Percentiles rank a stretch among this genome's conserved stretches.
phyloP scores from a whole-genome alignment of 1,284 basidiomycete species.

The Tylopilus sp. region DNA sequence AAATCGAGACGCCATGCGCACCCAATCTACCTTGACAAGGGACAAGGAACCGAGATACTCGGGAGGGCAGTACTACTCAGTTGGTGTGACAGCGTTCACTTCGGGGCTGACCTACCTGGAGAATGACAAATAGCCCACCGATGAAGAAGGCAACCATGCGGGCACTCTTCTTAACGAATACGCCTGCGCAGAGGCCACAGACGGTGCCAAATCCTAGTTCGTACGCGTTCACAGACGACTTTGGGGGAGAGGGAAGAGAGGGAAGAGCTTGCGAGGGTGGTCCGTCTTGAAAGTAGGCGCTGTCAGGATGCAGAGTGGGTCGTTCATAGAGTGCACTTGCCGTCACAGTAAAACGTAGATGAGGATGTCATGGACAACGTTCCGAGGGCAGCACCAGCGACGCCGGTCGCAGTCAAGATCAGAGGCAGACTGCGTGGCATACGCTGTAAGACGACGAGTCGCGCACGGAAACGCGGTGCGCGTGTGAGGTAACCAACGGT shows the following conservation, averaged over 20 bases:
- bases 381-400: conserved; percentile 39
- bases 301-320: conserved; percentile 7
- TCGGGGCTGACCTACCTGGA: conserved; percentile 58
- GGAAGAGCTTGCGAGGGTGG: conserved; percentile 5
- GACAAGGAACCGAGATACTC: conserved; percentile 74
- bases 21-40: conserved; percentile 80
- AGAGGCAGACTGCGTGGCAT: conserved; percentile 11
- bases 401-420: conserved; percentile 25
- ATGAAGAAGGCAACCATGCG: conserved; percentile 78
- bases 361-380: conserved; percentile 26
- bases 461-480: not conserved
- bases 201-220: conserved; percentile 86
- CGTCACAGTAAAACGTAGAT: conserved; percentile 36
- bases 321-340: conserved; percentile 21
- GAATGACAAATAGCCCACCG: conserved; percentile 79
- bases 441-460: not conserved
- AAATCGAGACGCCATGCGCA: conserved; percentile 53
- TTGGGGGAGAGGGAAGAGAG: conserved; percentile 49
- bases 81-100: not conserved
- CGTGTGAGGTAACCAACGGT: not conserved
- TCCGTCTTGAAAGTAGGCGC: conserved; percentile 12
- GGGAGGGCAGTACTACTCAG: conserved; percentile 1
- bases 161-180: conserved; percentile 93
- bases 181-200: conserved; percentile 82
- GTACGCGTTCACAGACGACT: conserved; percentile 71